Conservation (phyloP, 2,329 filamentous ascomycete genomes). For the Colletotrichum kahawae region DNA sequence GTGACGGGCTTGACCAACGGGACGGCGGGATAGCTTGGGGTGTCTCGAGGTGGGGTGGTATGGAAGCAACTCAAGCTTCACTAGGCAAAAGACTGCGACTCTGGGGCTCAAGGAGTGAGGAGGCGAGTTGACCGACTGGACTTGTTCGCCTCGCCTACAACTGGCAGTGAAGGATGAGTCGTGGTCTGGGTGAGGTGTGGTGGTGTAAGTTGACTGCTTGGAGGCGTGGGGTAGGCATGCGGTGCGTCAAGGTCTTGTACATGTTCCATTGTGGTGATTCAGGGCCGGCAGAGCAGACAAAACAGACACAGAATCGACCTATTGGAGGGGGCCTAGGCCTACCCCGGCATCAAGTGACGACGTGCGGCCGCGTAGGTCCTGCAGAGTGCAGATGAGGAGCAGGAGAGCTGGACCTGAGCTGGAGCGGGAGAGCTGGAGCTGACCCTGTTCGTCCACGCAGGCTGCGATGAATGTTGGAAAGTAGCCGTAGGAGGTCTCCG, state of each 20-base stretch:
- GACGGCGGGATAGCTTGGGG: neutral
- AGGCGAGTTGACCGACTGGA: neutral
- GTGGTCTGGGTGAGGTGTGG: neutral
- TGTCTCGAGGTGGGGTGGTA: neutral
- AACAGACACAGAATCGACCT: neutral
- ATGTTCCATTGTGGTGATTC: neutral
- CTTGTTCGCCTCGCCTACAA: neutral
- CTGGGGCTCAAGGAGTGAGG: neutral
- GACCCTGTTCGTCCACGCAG: neutral
- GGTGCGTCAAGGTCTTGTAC: neutral
- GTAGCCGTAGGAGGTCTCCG: neutral
- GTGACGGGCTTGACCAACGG: slow-evolving; percentile 4
- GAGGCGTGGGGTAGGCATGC: neutral
- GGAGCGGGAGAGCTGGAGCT: neutral
- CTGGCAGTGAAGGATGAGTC: neutral
- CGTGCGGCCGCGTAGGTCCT: neutral
- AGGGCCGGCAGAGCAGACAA: neutral
- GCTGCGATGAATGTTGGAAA: neutral
- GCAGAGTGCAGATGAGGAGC: neutral
- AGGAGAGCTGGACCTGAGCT: neutral
- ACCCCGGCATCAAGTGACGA: slow-evolving; percentile 4
- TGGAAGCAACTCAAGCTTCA: neutral
- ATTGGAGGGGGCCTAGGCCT: neutral
- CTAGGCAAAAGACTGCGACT: neutral
- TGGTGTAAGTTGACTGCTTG: neutral